Percentiles rank a stretch among this genome's conserved stretches.
Conservation (phyloP, 306 rosid genomes). For the Quercus rubra region DNA sequence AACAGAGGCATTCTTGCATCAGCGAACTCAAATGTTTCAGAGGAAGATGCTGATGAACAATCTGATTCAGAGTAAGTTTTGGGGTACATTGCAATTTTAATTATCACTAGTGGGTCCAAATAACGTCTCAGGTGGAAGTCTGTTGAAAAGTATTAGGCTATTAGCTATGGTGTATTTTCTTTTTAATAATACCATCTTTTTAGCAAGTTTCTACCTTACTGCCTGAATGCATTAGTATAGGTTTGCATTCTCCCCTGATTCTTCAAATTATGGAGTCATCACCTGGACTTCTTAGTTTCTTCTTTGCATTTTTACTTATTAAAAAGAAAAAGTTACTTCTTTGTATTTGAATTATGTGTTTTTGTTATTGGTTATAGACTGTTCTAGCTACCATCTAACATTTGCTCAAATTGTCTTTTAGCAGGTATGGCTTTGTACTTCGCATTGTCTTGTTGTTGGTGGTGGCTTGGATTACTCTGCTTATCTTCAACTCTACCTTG, state of each 20-base stretch:
- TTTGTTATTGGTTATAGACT: background rate
- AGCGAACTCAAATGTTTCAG: slow-evolving; percentile 45
- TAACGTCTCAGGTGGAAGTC: background rate
- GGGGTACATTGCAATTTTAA: background rate
- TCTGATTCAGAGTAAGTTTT: slow-evolving; percentile 92
- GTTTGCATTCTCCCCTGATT: background rate
- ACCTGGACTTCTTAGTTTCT: background rate
- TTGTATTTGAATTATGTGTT: background rate
- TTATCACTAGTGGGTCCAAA: background rate
- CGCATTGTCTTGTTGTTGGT: slow-evolving; percentile 90
- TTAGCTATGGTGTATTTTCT: background rate
- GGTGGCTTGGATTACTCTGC: slow-evolving; percentile 98
- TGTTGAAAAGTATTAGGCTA: background rate
- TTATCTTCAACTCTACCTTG: slow-evolving; percentile 85
- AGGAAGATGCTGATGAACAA: slow-evolving; percentile 82
- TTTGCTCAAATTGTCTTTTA: slow-evolving; percentile 6
- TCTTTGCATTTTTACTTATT: background rate
- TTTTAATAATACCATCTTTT: background rate
- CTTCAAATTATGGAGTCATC: background rate
- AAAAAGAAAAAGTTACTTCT: too few relatives aligned
- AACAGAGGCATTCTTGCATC: slow-evolving; percentile 43
- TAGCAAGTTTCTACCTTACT: background rate
- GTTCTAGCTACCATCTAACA: slow-evolving; percentile 4
- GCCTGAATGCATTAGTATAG: background rate
- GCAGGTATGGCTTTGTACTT: slow-evolving; percentile 85